Base-by-base conservation (phyloP, 257 asterid genomes). In the Striga asiatica region DNA sequence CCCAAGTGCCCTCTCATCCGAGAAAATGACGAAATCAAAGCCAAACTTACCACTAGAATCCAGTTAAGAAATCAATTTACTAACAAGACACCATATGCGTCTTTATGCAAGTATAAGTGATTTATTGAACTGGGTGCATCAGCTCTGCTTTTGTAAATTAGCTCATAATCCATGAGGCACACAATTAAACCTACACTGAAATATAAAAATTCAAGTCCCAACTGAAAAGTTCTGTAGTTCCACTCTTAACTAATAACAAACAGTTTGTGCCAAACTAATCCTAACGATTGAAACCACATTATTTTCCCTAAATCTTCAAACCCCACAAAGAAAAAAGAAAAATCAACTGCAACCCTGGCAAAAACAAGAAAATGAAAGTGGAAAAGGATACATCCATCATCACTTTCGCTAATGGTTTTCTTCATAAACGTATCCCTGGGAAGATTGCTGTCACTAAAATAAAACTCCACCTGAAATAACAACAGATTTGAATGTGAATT, bases 371-470 rank as follows among this genome's bases (percentile, higher is more conserved):
- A 7, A 29, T 5, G 8, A 29, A 7, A 5, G 35, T 29, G 14
- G 10, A 50, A 54, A 74, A 88, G 81, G 97, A 84, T 92, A 92
- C 99, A 64, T 48, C 97, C 94, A 75, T 85, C 94, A 32, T 88
- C 94, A 60, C 83, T 81, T 45, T 84, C 97, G 41, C 70, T 65
- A 45, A 92, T 66, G 51, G 91, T 76, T 71, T 69, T 75, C 74
- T 23, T 76, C 62, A 92, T 62, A 69, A 92, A 92, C 0, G 60
- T 65, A 67, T 92, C 99, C 56, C 83, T 73, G n/a, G 99, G 95
- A 35, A 92, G 95, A 75, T 88, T 92, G 56, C 99, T 92, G 69
- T 88, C 99, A 55, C 99, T 78, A 67, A 92, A 84, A 71, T 92
- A 92, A 68, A 92, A 92, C 75, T 92, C 97, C 39, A 92, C 95